Evolutionary conservation across 2,329 filamentous ascomycete species (phyloP), one percentile per base, ranked within the genome.

Genomic region (Colletotrichum sp.): DNA sequence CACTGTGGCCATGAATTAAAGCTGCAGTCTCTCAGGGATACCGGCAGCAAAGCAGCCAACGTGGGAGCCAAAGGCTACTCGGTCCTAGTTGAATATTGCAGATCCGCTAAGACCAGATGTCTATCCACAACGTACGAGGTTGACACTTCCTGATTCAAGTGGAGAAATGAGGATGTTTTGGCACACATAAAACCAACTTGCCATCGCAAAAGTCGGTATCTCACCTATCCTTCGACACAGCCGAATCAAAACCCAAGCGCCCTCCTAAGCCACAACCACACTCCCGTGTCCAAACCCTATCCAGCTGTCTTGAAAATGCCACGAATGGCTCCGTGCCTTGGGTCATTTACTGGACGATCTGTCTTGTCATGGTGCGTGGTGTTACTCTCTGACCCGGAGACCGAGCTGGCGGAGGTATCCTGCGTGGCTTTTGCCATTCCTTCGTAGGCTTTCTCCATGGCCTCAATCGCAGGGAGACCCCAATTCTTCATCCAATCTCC

Each of bases 331-430:
- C 29, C 15, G 15, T 1, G 27, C 2, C 57, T 34, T n/a, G 18
- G 9, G 16, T 3, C n/a, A 18, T n/a, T 59, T 27, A 21, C 11
- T 33, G 27, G 3, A 33, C 15, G 2, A 29, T n/a, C 9, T 6
- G 11, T 29, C 55, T 47, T 47, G n/a, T 11, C 27, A 34, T 57
- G 31, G n/a, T 33, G 16, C 11, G 8, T n/a, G 24, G 31, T 59
- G 4, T 15, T 13, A 3, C 13, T 59, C 4, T 1, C 31, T 59
- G 8, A 33, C 7, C 1, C 7, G 0, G 27, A n/a, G n/a, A 4
- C 18, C 2, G 5, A 27, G 21, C 27, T 59, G 13, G 18, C 57
- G 0, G 16, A 13, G 2, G 2, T 21, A 18, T 59, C 29, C 38
- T 47, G 12, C 54, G 6, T 13, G 4, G 1, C 43, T 51, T 33